These are phyloP conservation scores for Pulicaria dysenterica DNA, from an alignment of 129 eudicot genomes.

Conservation along the genomic window DNA sequence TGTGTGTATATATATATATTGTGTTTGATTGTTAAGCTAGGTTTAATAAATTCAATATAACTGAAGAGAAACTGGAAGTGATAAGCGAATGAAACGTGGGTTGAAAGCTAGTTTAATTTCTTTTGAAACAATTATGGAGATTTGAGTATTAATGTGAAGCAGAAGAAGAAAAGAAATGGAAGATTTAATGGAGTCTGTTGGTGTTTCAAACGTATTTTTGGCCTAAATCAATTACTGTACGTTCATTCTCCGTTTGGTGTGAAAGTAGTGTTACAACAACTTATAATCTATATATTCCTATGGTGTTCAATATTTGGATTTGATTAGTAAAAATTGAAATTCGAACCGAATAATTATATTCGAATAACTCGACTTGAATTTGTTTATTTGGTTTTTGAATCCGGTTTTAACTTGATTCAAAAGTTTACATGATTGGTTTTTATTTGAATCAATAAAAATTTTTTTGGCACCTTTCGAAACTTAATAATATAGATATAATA, in stretches of 20 bases:
- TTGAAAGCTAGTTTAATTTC: constrained; percentile 32
- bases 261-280: constrained; percentile 27
- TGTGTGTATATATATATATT: constrained; percentile 2
- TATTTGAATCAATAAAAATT: too few species aligned
- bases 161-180: constrained; percentile 24
- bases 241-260: constrained; percentile 32
- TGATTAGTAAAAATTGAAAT: too few species aligned
- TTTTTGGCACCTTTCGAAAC: too few species aligned
- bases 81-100: constrained; percentile 28
- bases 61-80: constrained; percentile 17
- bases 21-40: too few species aligned
- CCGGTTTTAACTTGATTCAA: too few species aligned
- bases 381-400: too few species aligned
- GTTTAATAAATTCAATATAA: background rate
- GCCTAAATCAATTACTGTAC: constrained; percentile 24
- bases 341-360: too few species aligned
- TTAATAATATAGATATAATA: too few species aligned
- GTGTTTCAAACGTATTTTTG: constrained; percentile 29
- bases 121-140: constrained; percentile 34
- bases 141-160: constrained; percentile 21
- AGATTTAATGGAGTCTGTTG: constrained; percentile 33
- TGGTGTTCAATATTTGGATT: too few species aligned
- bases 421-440: too few species aligned
- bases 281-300: constrained; percentile 15
- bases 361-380: too few species aligned